Evolutionary conservation across 2,329 filamentous ascomycete genomes (phyloP).

Genomic region (Capronia americana): DNA sequence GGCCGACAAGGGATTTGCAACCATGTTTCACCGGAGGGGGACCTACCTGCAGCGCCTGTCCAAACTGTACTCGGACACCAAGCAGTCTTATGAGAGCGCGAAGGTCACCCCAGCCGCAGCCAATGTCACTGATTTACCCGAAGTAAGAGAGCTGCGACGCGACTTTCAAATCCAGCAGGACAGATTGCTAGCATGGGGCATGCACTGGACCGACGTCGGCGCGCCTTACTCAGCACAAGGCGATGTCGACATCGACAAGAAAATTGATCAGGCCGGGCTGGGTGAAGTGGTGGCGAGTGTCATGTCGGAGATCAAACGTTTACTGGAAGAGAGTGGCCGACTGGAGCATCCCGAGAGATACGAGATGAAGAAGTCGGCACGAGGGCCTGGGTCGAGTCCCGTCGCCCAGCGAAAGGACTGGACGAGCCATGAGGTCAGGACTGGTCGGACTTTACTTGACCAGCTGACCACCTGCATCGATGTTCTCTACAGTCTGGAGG

Average conservation of each 20-base stretch:
- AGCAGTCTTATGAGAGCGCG: conserved; percentile 65
- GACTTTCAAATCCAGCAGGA: conserved; percentile 70
- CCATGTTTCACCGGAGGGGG: conserved; percentile 35
- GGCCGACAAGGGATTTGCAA: conserved; percentile 4
- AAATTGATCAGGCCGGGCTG: conserved; percentile 65
- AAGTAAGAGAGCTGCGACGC: conserved; percentile 63
- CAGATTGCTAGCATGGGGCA: conserved; percentile 67
- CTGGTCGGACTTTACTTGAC: conserved; percentile 53
- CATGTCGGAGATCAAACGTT: conserved; percentile 67
- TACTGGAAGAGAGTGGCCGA: conserved; percentile 66
- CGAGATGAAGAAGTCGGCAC: conserved; percentile 44
- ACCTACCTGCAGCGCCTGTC: conserved; percentile 50
- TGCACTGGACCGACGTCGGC: conserved; percentile 68
- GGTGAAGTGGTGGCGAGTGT: conserved; percentile 70
- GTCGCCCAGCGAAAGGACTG: conserved; percentile 35
- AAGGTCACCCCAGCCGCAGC: conserved; percentile 55
- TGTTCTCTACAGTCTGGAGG: conserved; percentile 68
- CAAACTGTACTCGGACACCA: conserved; percentile 69
- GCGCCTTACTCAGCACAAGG: conserved; percentile 30
- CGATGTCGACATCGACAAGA: conserved; percentile 64
- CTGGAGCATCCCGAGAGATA: conserved; percentile 53
- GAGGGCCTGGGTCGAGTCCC: conserved; percentile 36
- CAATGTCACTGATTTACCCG: conserved; percentile 52
- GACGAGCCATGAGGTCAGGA: conserved; percentile 41
- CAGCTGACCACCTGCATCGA: conserved; percentile 69